Conservation (phyloP, 306 rosid species). For the Acacia confusa region DNA sequence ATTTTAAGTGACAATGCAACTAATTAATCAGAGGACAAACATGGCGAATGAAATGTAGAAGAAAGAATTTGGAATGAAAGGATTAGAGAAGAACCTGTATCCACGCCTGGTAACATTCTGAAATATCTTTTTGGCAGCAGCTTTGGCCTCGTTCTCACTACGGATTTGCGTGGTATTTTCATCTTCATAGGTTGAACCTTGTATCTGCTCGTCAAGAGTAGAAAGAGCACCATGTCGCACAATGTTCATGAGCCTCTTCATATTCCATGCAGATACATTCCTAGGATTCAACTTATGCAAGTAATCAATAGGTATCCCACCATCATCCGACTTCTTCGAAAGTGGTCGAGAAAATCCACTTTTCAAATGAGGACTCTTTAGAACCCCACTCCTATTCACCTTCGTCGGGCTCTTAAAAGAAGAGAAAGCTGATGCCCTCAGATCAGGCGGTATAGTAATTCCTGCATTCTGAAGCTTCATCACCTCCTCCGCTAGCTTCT, state of each 20-base stretch:
- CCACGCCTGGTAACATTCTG: constrained; percentile 59
- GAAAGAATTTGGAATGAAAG: neutral
- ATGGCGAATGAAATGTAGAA: no score
- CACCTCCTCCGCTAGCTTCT: constrained; percentile 69
- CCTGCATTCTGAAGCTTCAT: constrained; percentile 87
- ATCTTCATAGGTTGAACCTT: constrained; percentile 40
- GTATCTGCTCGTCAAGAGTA: constrained; percentile 57
- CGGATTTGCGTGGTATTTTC: constrained; percentile 44
- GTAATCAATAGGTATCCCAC: constrained; percentile 53
- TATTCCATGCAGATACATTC: constrained; percentile 76
- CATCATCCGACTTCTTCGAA: constrained; percentile 46
- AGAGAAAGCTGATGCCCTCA: constrained; percentile 48
- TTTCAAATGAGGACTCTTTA: constrained; percentile 37
- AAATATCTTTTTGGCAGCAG: constrained; percentile 67
- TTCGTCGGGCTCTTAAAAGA: constrained; percentile 46
- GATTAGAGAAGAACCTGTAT: constrained; percentile 42
- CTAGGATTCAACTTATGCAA: constrained; percentile 55
- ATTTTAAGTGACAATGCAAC: no score
- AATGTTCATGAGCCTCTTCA: constrained; percentile 68
- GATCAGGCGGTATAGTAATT: constrained; percentile 69
- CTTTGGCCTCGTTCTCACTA: constrained; percentile 65
- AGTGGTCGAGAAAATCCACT: constrained; percentile 45
- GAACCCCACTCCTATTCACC: constrained; percentile 45
- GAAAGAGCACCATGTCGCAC: constrained; percentile 56
- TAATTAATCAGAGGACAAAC: no score